Evolutionary conservation across 495 filamentous ascomycete species (phyloP).

Genomic region (Neurospora sp.): DNA sequence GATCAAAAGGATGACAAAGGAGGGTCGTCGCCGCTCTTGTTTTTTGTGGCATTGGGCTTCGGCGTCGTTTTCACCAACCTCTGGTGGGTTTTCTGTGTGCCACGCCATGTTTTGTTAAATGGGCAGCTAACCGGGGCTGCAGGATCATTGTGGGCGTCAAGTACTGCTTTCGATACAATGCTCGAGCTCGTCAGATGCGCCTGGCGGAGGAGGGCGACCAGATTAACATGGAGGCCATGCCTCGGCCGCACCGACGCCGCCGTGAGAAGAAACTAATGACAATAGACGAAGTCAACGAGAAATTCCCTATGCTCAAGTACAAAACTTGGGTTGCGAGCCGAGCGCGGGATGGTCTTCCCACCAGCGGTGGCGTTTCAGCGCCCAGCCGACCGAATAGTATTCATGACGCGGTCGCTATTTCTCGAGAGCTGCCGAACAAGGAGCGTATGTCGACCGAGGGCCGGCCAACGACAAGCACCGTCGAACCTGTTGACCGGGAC

Average conservation of each 20-base stretch:
- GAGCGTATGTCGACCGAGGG: slow-evolving; percentile 25
- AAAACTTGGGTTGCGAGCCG: slow-evolving; percentile 85
- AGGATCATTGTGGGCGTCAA: slow-evolving; percentile 99
- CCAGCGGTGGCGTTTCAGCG: slow-evolving; percentile 74
- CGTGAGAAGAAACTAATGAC: slow-evolving; percentile 97
- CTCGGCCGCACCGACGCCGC: slow-evolving; percentile 66
- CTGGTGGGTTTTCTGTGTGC: slow-evolving; percentile 53
- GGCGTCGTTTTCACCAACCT: slow-evolving; percentile 98
- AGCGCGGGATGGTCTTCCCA: slow-evolving; percentile 72
- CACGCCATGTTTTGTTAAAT: background rate
- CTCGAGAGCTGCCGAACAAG: slow-evolving; percentile 32
- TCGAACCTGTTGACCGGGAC: background rate
- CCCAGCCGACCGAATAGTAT: slow-evolving; percentile 63
- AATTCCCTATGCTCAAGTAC: slow-evolving; percentile 92
- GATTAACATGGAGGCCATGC: slow-evolving; percentile 74
- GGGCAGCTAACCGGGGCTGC: slow-evolving; percentile 19
- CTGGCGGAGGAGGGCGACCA: slow-evolving; percentile 79
- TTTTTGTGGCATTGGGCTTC: slow-evolving; percentile 95
- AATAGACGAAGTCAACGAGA: slow-evolving; percentile 96
- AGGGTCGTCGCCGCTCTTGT: slow-evolving; percentile 68
- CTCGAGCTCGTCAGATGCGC: slow-evolving; percentile 72
- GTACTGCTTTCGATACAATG: slow-evolving; percentile 98
- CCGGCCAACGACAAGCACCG: slow-evolving; percentile 19
- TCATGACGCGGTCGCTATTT: slow-evolving; percentile 48
- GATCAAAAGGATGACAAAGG: slow-evolving; percentile 9